phyloP scores from a whole-genome alignment of 2,329 filamentous ascomycete genomes.

The Botrytis porri region DNA sequence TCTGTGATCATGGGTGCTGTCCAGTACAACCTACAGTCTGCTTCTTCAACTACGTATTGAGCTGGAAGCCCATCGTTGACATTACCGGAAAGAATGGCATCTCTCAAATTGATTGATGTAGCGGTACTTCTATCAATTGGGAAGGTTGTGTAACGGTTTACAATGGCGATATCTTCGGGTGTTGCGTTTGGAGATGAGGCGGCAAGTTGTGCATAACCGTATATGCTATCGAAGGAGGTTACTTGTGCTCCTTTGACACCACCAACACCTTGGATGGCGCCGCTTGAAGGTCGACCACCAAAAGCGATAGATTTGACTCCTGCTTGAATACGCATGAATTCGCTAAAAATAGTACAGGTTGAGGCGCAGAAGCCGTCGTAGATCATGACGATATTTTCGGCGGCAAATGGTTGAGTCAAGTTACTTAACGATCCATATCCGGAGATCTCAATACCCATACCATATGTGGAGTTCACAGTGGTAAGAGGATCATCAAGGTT shows the following conservation, averaged over 20 bases:
- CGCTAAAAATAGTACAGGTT: constrained; percentile 57
- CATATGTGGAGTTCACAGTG: constrained; percentile 29
- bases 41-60: constrained; percentile 60
- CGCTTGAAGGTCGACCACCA: constrained; percentile 55
- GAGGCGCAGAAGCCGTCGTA: constrained; percentile 56
- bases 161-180: constrained; percentile 19
- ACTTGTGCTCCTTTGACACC: constrained; percentile 58
- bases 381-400: constrained; percentile 43
- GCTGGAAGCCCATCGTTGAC: constrained; percentile 44
- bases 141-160: constrained; percentile 25
- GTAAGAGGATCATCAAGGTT: constrained; percentile 32
- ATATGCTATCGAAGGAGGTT: constrained; percentile 26
- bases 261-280: constrained; percentile 61
- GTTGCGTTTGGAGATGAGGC: constrained; percentile 23
- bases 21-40: constrained; percentile 60
- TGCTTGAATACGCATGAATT: constrained; percentile 50
- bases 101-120: constrained; percentile 44
- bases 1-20: constrained; percentile 52
- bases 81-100: constrained; percentile 38
- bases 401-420: constrained; percentile 40
- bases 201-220: constrained; percentile 24
- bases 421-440: constrained; percentile 37
- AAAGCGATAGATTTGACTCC: constrained; percentile 56
- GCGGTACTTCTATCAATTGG: constrained; percentile 34
- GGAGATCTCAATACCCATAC: constrained; percentile 36